phyloP scores from a whole-genome alignment of 345 rosid genomes.

The Crucihimalaya himalaica region DNA sequence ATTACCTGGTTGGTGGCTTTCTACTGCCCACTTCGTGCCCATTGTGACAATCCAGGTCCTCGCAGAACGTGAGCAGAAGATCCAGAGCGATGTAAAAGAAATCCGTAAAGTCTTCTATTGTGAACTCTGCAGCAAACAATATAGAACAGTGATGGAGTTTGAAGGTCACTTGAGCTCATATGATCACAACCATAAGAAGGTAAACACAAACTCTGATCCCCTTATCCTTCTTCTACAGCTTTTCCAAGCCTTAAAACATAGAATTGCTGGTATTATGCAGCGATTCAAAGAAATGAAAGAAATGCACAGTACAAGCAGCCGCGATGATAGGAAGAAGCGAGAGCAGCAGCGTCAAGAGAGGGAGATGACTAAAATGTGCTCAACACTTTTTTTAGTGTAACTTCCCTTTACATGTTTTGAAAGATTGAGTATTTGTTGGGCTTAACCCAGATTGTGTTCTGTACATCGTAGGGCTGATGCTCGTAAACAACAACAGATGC shows the following conservation, averaged over 20 bases:
- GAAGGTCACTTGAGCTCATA: slow-evolving; percentile 95
- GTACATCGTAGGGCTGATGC: slow-evolving; percentile 72
- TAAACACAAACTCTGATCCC: slow-evolving; percentile 26
- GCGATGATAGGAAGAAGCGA: slow-evolving; percentile 91
- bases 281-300: slow-evolving; percentile 97
- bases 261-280: slow-evolving; percentile 43
- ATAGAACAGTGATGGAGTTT: slow-evolving; percentile 94
- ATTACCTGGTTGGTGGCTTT: slow-evolving; percentile 98
- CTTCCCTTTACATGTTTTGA: not conserved
- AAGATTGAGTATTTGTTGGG: not conserved
- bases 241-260: not conserved
- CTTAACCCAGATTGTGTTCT: not conserved
- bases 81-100: slow-evolving; percentile 93
- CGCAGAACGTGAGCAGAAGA: slow-evolving; percentile 99
- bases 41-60: slow-evolving; percentile 99
- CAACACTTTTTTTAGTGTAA: slow-evolving; percentile 42
- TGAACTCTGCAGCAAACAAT: slow-evolving; percentile 96
- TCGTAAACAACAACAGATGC: slow-evolving; percentile 65
- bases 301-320: slow-evolving; percentile 79
- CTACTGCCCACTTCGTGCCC: slow-evolving; percentile 99
- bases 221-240: not conserved
- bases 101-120: slow-evolving; percentile 88
- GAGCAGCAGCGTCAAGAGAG: slow-evolving; percentile 88
- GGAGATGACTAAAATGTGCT: slow-evolving; percentile 88
- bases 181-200: slow-evolving; percentile 99